Evolutionary conservation across 225 moss, liverwort and hornwort genomes (phyloP).

Genomic region (Sphagnum contortum): DNA sequence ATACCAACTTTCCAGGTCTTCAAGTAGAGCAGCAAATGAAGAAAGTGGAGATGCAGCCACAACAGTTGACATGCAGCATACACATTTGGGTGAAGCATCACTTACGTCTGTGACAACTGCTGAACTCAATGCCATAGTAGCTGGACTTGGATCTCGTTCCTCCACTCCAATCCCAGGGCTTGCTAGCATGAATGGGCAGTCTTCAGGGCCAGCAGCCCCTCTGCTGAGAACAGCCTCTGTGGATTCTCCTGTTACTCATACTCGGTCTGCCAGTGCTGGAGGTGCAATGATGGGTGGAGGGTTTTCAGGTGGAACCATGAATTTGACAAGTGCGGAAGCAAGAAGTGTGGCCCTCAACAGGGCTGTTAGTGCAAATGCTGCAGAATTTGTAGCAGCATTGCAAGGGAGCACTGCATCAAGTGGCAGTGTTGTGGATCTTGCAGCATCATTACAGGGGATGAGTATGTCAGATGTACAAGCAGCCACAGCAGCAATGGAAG

Average conservation of each 20-base stretch:
- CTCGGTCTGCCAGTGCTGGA: slow-evolving; percentile 22
- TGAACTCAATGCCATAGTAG: slow-evolving; percentile 25
- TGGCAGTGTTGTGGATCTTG: slow-evolving; percentile 36
- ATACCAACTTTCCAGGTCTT: slow-evolving; percentile 33
- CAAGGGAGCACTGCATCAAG: slow-evolving; percentile 36
- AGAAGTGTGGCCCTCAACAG: slow-evolving; percentile 9
- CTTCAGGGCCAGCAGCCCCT: slow-evolving; percentile 17
- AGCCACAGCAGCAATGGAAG: slow-evolving; percentile 23
- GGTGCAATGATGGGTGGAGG: not conserved
- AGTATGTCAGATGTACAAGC: slow-evolving; percentile 26
- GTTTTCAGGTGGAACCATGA: slow-evolving; percentile 2
- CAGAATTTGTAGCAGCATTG: slow-evolving; percentile 36
- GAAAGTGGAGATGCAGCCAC: slow-evolving; percentile 24
- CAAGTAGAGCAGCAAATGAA: slow-evolving; percentile 49
- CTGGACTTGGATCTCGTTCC: slow-evolving; percentile 36
- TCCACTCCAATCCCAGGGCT: slow-evolving; percentile 37
- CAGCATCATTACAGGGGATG: slow-evolving; percentile 35
- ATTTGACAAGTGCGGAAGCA: not conserved
- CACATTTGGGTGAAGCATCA: slow-evolving; percentile 31
- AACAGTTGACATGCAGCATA: slow-evolving; percentile 30
- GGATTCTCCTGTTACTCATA: slow-evolving; percentile 2
- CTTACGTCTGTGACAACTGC: slow-evolving; percentile 22
- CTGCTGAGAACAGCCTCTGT: slow-evolving; percentile 6
- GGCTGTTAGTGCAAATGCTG: slow-evolving; percentile 34
- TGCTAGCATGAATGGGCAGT: not conserved